A percentile compares a stretch with the other conserved stretches of the same genome.
Conservation (phyloP, 164 flowering plant genomes). For the Pachysandra terminalis region DNA sequence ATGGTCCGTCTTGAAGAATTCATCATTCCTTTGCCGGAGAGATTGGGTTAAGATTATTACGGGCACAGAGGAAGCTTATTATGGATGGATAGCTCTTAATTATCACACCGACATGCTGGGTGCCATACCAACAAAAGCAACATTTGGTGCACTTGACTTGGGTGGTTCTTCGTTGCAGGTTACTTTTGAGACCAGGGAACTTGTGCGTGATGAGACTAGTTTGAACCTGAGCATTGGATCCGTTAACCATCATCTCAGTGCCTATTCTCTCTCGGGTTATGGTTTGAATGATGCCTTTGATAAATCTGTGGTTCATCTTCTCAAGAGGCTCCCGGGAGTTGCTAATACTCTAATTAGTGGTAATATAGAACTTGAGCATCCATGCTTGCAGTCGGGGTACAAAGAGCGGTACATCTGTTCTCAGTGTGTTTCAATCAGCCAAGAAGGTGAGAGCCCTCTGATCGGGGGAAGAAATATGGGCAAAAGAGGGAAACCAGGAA, state of each 20-base stretch:
- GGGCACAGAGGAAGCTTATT: slow-evolving; percentile 97
- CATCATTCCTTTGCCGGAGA: slow-evolving; percentile 65
- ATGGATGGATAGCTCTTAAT: slow-evolving; percentile 96
- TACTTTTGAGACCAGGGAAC: slow-evolving; percentile 74
- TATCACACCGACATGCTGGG: slow-evolving; percentile 66
- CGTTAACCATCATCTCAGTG: slow-evolving; percentile 78
- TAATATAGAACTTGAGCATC: slow-evolving; percentile 65
- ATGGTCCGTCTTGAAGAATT: slow-evolving; percentile 63
- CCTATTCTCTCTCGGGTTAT: slow-evolving; percentile 92
- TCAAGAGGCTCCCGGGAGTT: slow-evolving; percentile 40
- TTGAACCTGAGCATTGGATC: slow-evolving; percentile 75
- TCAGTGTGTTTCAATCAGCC: slow-evolving; percentile 48
- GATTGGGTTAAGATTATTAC: slow-evolving; percentile 81
- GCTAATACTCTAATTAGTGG: slow-evolving; percentile 36
- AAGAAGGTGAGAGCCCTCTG: slow-evolving; percentile 54
- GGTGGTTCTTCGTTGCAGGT: slow-evolving; percentile 98
- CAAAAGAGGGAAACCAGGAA: slow-evolving; percentile 50
- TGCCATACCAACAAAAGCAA: slow-evolving; percentile 47
- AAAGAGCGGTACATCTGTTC: slow-evolving; percentile 63
- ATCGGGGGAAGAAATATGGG: slow-evolving; percentile 31
- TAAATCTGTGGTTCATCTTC: slow-evolving; percentile 74
- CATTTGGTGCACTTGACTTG: slow-evolving; percentile 94
- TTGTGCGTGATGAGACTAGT: slow-evolving; percentile 47
- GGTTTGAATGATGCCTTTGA: slow-evolving; percentile 98
- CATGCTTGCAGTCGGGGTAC: slow-evolving; percentile 86